Evolutionary conservation across 345 rosid species (phyloP), one percentile per base, ranked within the genome.

Genomic region (Gossypium arboreum): DNA sequence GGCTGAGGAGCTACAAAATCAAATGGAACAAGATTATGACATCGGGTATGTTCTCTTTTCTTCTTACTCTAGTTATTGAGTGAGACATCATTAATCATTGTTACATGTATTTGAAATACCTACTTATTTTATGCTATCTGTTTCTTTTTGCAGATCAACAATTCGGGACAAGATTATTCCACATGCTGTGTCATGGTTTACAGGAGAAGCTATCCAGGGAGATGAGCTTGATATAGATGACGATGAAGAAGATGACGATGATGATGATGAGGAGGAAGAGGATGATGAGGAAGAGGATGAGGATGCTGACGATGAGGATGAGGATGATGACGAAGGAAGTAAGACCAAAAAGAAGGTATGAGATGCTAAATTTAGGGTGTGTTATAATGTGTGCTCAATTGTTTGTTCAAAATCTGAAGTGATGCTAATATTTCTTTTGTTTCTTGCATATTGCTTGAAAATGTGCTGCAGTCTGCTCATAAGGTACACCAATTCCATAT

Each of bases 1-100:
- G 98, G 98, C 97, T 62, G 99, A 96, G 74, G 97, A 91, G 81
- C 94, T 96, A 60, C 97, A 93, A 72, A 91, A 90, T 81, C 88
- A 90, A 80, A 96, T 96, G 98, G 99, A 93, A 65, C 95, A 92
- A 48, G 99, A 96, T 85, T 96, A 96, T 82, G 98, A 96, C 73
- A 81, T 96, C 15, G 99, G 97, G 99, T 96, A 4, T 71, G 91
- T 82, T 71, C 22, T 77, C 73, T 6, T 45, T 54, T 25, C 3
- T 44, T 16, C 57, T 50, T 44, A 61, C 25, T 69, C 61, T 54
- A 17, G 12, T 50, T 41, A 25, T 59, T 12, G 41, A 12, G 6
- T 12, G 27, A 47, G 57, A 15, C 2, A 7, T 16, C 4, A 68
- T 48, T 15, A 51, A 3, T 27, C 24, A 51, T 27, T 9, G 44